Evolutionary conservation across 2,329 filamentous ascomycete genomes (phyloP), one percentile per base, ranked within the genome.

Genomic region (Xylaria sp.): DNA sequence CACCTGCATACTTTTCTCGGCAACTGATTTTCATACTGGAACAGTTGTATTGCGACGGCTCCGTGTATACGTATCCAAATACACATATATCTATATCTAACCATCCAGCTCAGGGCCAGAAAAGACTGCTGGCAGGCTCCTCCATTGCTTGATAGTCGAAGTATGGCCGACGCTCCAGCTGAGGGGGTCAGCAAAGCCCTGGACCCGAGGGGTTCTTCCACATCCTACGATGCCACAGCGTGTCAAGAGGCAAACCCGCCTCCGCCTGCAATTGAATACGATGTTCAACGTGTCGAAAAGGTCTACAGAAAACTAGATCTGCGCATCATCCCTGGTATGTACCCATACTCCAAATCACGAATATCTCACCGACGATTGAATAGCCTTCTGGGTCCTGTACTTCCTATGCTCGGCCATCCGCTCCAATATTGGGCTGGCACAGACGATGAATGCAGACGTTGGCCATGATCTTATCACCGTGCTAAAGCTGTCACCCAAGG

Each of bases 321-420:
- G 30, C 85, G 87, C 73, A 89, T 89, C 75, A 89, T 89, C 70
- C 87, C 87, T 71, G 83, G 85, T 86, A 70, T 78, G 72, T 55
- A n/a, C 28, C n/a, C 59, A 45, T 25, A 5, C 15, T 23, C 39
- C 23, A 20, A 36, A 28, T 28, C 25, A 30, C 45, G 43, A 30
- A 48, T 30, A 46, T 53, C 55, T 59, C 34, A 46, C 70, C 60
- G 46, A 71, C 48, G 5, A 60, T 8, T 50, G 23, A 55, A 25
- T 69, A 86, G 93, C 94, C 34, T 95, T 97, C 80, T 97, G 94
- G 94, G 80, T 91, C 18, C 86, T 97, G 18, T 97, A 97, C 82
- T 97, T 97, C 78, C 87, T 97, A 71, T 96, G 93, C 84, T 96
- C 93, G 0, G 94, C 93, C 68, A 96, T 97, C 75, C 90, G 93